Base-by-base conservation (phyloP, 2,329 filamentous ascomycete species). In the Rutstroemia sydowiana region DNA sequence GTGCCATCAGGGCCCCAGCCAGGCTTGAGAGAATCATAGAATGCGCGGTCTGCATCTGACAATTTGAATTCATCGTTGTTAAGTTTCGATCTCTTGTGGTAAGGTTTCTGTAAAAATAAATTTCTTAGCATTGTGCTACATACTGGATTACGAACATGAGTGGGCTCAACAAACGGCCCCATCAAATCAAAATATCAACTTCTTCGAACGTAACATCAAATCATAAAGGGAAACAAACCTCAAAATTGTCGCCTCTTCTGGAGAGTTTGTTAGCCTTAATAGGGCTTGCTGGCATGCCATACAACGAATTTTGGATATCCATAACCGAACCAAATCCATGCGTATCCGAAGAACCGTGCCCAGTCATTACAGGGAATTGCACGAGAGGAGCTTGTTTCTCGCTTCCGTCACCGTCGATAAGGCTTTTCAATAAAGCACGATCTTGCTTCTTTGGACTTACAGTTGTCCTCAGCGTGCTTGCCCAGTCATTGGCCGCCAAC, bases 231-330 rank as follows among this genome's bases (percentile, higher is more conserved):
- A 70, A 70, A 92, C 92, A 86, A 82, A 97, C 93, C 91, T 97
- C 85, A 70, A 92, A 87, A 66, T 87, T 86, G 71, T 82, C 81
- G 61, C 74, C 71, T 71, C 81, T 81, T 61, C 74, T 72, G 55
- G 75, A 69, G 59, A 73, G 74, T 63, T 77, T 76, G 50, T 75
- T 67, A 61, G 75, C 78, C 62, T 78, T 74, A 48, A 72, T 70
- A 57, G 76, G 76, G 48, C 75, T 76, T 72, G 79, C 82, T 57
- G 82, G 77, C 69, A 85, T 81, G 67, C 87, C 86, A 70, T 95
- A 96, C 51, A 96, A 74, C 44, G 89, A 95, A 67, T 95, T 92
- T 89, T 95, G 96, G 67, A 96, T 74, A 73, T 96, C 93, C 71
- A 97, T 95, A 64, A 87, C 91, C 18, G 87, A 95, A 18, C 83